Base-by-base conservation (phyloP, 164 flowering plant genomes). In the Chloranthus sessilifolius region DNA sequence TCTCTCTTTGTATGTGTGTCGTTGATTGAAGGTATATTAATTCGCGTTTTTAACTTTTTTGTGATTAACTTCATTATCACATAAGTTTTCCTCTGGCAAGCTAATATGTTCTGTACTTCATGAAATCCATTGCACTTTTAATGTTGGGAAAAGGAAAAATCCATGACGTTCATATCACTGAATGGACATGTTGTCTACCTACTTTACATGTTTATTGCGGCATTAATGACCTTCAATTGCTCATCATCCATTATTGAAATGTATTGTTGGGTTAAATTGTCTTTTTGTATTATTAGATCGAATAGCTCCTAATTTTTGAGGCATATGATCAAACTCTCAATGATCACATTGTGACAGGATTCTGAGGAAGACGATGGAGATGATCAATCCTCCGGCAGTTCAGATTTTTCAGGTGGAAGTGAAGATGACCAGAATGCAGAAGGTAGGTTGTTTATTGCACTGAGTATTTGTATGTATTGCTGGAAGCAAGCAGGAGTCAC, bases 401-500 rank as follows among this genome's bases (percentile, higher is more conserved):
- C 80, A 27, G 82, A 81, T 40, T 31, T 8, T 65, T 69, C 79
- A 15, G 77, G 47, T 1, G 72, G 60, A 25, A 76, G 60, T 61
- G 76, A 54, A 51, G 72, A 73, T 14, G 68, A 71, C 58, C 27
- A 31, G 25, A 47, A 49, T 7, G 40, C 24, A 47, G 73, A 67
- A 44, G 86, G 90, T 85, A 69, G 25, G 6, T 52, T 62, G 19
- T 56, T 27, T 42, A 5, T 37, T 39, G 23, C 6, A 26, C 23
- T 55, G 20, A 12, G 11, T 28, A 27, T 16, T 29, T 30, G 21
- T 48, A 36, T 34, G 14, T 19, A 34, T n/a, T n/a, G n/a, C n/a
- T n/a, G n/a, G n/a, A n/a, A n/a, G n/a, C n/a, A n/a, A n/a, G n/a
- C n/a, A n/a, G n/a, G n/a, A n/a, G n/a, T n/a, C n/a, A n/a, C n/a